These are phyloP conservation scores for Seiridium unicorne DNA, from an alignment of 2,329 filamentous ascomycete genomes.

Conservation along the genomic window DNA sequence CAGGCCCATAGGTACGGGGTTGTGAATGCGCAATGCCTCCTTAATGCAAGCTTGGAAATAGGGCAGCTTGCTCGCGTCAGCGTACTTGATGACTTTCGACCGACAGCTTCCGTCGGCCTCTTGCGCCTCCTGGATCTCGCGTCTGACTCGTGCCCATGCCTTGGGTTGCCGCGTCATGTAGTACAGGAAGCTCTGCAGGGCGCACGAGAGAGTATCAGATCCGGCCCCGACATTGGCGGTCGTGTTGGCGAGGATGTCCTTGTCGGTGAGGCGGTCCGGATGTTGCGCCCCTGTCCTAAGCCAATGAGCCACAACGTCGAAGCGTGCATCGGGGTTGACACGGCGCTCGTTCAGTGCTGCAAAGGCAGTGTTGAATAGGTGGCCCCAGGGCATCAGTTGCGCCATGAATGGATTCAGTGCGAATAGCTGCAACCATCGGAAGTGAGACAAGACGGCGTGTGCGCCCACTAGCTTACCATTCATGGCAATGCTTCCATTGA, in stretches of 20 bases:
- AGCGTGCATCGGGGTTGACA: not conserved
- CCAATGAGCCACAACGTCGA: not conserved
- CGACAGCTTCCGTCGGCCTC: not conserved
- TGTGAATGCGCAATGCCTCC: slow-evolving; percentile 12
- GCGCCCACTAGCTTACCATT: not conserved
- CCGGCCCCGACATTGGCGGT: not conserved
- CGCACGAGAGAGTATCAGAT: not conserved
- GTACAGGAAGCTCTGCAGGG: not conserved
- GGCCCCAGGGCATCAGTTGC: not conserved
- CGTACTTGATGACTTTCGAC: not conserved
- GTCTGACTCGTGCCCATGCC: not conserved
- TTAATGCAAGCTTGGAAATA: slow-evolving; percentile 7
- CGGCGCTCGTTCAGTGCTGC: not conserved
- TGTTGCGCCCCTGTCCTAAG: not conserved
- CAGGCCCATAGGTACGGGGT: slow-evolving; percentile 23
- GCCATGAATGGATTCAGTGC: slow-evolving; percentile 15
- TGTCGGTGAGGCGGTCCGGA: not conserved
- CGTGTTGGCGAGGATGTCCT: not conserved
- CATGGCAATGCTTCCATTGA: slow-evolving; percentile 19
- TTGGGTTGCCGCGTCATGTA: not conserved
- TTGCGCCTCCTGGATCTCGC: not conserved
- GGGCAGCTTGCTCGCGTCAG: not conserved
- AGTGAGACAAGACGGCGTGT: not conserved
- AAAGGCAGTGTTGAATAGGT: not conserved
- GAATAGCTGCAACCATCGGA: not conserved